Conservation (phyloP, 768 basidiomycete genomes). For the Tricholoma flavovirens region DNA sequence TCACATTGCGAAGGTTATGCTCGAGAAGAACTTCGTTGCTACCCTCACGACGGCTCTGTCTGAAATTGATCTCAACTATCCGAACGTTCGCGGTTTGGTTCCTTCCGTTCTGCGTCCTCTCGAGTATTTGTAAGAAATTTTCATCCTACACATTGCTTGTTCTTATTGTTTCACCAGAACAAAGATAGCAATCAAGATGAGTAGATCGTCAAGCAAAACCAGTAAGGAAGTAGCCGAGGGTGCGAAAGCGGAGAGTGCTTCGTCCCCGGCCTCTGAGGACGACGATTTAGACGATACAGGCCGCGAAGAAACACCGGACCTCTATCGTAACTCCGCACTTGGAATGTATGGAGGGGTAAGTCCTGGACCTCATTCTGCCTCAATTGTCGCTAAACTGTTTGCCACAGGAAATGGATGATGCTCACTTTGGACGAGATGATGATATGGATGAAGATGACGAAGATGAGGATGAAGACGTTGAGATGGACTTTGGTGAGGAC, state of each 20-base stretch:
- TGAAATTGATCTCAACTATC: slow-evolving; percentile 95
- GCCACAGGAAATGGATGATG: slow-evolving; percentile 79
- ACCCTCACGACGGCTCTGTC: slow-evolving; percentile 82
- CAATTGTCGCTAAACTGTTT: slow-evolving; percentile 9
- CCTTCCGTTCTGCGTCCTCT: slow-evolving; percentile 83
- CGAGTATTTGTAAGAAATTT: slow-evolving; percentile 69
- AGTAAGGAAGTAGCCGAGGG: slow-evolving; percentile 51
- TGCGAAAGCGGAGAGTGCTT: slow-evolving; percentile 39
- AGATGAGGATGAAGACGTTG: slow-evolving; percentile 77
- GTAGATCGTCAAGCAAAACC: slow-evolving; percentile 59
- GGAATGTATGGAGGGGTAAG: slow-evolving; percentile 92
- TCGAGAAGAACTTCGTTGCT: slow-evolving; percentile 95
- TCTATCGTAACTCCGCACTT: slow-evolving; percentile 94
- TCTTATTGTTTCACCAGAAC: slow-evolving; percentile 46
- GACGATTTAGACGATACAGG: slow-evolving; percentile 47
- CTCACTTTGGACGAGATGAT: slow-evolving; percentile 60
- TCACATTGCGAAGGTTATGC: slow-evolving; percentile 94
- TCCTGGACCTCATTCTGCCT: slow-evolving; percentile 12
- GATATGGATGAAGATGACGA: slow-evolving; percentile 82
- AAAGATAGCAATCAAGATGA: slow-evolving; percentile 98
- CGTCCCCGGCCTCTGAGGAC: slow-evolving; percentile 56
- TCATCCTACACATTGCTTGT: background rate
- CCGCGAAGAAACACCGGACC: slow-evolving; percentile 82
- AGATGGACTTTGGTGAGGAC: slow-evolving; percentile 83
- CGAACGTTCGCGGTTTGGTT: slow-evolving; percentile 82